A percentile compares a stretch with the other conserved stretches of the same genome.
Evolutionary conservation across 2,329 filamentous ascomycete genomes (phyloP).

Genomic region (Esteya vermicola): DNA sequence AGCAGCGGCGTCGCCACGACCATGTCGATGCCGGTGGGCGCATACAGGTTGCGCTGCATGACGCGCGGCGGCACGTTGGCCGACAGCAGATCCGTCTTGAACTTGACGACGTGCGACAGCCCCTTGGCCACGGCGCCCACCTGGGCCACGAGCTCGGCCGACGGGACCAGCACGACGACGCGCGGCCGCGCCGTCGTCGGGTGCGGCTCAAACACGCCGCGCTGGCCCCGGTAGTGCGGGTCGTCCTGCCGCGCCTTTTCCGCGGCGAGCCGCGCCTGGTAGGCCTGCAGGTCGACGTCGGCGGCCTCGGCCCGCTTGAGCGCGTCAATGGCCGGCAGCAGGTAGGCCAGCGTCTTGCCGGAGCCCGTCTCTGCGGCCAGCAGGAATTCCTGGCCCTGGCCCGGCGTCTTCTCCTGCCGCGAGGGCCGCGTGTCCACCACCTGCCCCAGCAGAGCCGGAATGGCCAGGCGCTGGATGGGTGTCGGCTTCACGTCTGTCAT

Average conservation of each 20-base stretch:
- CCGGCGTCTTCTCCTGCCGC: not conserved
- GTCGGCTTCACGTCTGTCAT: constrained; percentile 69
- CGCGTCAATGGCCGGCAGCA: constrained; percentile 72
- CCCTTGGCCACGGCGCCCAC: constrained; percentile 69
- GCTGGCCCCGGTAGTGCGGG: constrained; percentile 28
- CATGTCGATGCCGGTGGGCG: constrained; percentile 67
- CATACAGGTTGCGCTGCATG: constrained; percentile 76
- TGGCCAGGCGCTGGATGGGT: constrained; percentile 77
- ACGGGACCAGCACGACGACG: constrained; percentile 78
- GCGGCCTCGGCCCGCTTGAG: constrained; percentile 61
- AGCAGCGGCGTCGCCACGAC: constrained; percentile 82
- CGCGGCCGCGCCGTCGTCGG: constrained; percentile 66
- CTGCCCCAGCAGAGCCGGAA: constrained; percentile 62
- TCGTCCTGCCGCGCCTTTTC: constrained; percentile 42
- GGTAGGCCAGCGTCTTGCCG: constrained; percentile 88
- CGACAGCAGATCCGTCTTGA: constrained; percentile 70
- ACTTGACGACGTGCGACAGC: constrained; percentile 75
- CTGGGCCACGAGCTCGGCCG: constrained; percentile 81
- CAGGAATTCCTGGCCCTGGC: constrained; percentile 43
- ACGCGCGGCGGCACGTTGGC: constrained; percentile 61
- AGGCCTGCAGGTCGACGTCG: constrained; percentile 44
- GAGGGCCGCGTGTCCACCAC: constrained; percentile 15
- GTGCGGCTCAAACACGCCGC: constrained; percentile 49
- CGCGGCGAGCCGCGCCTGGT: constrained; percentile 38
- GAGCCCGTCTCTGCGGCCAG: constrained; percentile 94